Conservation (phyloP, 495 filamentous ascomycete species). For the Podospora comata region DNA sequence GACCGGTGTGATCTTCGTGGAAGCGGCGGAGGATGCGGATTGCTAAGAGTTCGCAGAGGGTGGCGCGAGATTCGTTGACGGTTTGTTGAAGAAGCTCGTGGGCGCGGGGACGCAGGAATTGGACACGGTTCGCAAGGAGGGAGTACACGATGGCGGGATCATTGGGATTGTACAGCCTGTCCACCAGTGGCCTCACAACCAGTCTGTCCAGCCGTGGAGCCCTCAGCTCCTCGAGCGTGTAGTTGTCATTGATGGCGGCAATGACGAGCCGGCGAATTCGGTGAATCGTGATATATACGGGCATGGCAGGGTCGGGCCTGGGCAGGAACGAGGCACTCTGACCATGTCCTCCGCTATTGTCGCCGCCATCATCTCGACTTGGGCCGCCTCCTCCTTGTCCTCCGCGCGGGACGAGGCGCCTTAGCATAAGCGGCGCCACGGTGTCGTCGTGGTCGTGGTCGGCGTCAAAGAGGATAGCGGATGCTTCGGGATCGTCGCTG, state of each 20-base stretch:
- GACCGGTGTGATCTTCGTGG: conserved; percentile 57
- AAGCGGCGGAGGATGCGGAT: conserved; percentile 56
- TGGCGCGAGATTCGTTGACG: conserved; percentile 57
- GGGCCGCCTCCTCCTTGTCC: conserved; percentile 1
- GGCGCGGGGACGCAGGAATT: conserved; percentile 59
- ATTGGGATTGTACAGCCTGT: conserved; percentile 55
- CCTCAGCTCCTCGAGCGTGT: conserved; percentile 57
- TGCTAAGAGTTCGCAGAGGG: conserved; percentile 60
- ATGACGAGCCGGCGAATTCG: conserved; percentile 34
- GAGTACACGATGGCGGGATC: conserved; percentile 62
- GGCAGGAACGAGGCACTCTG: conserved; percentile 12
- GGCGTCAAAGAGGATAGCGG: conserved; percentile 16
- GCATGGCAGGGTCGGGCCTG: conserved; percentile 22
- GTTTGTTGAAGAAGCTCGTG: conserved; percentile 56
- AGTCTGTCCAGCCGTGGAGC: conserved; percentile 56
- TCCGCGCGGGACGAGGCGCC: conserved; percentile 16
- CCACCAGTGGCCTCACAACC: conserved; percentile 57
- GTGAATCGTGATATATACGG: conserved; percentile 49
- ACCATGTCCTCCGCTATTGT: not conserved
- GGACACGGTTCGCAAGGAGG: conserved; percentile 60
- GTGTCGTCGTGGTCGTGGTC: conserved; percentile 14
- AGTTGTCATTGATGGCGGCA: conserved; percentile 53
- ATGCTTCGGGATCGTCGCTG: conserved; percentile 27
- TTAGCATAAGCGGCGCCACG: conserved; percentile 24
- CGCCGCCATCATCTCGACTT: conserved; percentile 12